Evolutionary conservation across 2,329 filamentous ascomycete genomes (phyloP).

Genomic region (Nakataea oryzae): DNA sequence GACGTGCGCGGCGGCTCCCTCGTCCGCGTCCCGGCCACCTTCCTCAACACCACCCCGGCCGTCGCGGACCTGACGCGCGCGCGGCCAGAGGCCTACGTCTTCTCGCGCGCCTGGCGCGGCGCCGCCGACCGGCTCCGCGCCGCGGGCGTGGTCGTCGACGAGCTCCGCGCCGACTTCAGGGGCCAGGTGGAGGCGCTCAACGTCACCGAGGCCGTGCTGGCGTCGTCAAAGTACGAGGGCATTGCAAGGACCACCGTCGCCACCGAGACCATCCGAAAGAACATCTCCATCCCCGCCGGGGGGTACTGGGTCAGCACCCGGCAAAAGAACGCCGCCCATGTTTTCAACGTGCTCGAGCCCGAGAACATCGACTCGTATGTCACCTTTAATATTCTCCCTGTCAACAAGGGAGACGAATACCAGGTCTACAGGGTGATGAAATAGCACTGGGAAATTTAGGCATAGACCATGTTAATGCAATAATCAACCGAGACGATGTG

Average conservation of each 20-base stretch:
- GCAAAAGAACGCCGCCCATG: background rate
- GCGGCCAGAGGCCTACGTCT: background rate
- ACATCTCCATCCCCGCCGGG: background rate
- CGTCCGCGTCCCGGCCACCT: background rate
- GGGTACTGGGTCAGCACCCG: background rate
- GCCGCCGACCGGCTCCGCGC: slow-evolving; percentile 1
- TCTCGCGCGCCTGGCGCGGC: background rate
- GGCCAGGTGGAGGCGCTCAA: background rate
- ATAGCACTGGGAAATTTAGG: too few relatives aligned
- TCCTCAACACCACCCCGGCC: background rate
- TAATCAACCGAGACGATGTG: too few relatives aligned
- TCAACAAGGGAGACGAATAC: background rate
- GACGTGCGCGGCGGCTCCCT: background rate
- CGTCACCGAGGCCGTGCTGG: background rate
- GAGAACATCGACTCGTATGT: slow-evolving; percentile 1
- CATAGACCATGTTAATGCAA: too few relatives aligned
- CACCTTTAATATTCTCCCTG: background rate
- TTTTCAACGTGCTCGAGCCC: background rate
- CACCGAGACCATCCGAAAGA: background rate
- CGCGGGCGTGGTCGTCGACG: background rate
- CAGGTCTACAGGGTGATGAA: background rate
- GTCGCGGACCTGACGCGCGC: background rate
- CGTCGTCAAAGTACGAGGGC: background rate
- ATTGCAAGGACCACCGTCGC: background rate
- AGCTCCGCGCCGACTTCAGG: background rate